Percentiles rank a stretch among this genome's conserved stretches.
Conservation (phyloP, 176 grass and related monocot genomes). For the Oryza glumipatula region DNA sequence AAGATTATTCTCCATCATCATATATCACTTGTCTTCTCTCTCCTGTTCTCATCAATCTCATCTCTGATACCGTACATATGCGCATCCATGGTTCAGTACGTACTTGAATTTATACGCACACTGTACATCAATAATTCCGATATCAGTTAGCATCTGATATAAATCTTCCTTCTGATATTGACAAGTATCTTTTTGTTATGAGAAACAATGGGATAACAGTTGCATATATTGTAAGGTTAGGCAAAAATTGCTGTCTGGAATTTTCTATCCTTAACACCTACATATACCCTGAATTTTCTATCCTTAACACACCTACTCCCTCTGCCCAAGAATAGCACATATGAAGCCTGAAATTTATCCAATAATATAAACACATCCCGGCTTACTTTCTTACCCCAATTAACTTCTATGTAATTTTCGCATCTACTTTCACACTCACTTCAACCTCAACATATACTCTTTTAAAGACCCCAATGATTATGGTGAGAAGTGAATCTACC, state of each 20-base stretch:
- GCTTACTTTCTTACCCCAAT: too few species aligned
- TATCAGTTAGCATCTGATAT: not conserved
- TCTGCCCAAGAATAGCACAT: too few species aligned
- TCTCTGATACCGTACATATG: conserved; percentile 1
- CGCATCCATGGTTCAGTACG: not conserved
- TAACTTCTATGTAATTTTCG: too few species aligned
- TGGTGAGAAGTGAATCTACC: too few species aligned
- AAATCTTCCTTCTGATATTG: not conserved
- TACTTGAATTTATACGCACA: not conserved
- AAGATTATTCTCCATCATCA: conserved; percentile 55
- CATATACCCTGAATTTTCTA: too few species aligned
- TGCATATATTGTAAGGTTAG: not conserved
- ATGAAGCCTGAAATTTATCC: too few species aligned
- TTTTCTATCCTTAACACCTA: not conserved
- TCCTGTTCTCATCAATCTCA: conserved; percentile 43
- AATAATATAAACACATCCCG: too few species aligned
- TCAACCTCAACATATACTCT: too few species aligned
- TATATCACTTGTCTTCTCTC: conserved; percentile 45
- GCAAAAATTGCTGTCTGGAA: not conserved
- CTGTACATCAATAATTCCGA: not conserved
- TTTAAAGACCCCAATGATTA: too few species aligned
- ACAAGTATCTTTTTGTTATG: not conserved
- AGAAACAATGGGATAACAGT: conserved; percentile 14
- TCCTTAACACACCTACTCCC: too few species aligned
- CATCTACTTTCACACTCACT: too few species aligned